Percentiles rank a stretch among this genome's conserved stretches.
Conservation (phyloP, 2,329 filamentous ascomycete genomes). For the Diaporthe australafricana region DNA sequence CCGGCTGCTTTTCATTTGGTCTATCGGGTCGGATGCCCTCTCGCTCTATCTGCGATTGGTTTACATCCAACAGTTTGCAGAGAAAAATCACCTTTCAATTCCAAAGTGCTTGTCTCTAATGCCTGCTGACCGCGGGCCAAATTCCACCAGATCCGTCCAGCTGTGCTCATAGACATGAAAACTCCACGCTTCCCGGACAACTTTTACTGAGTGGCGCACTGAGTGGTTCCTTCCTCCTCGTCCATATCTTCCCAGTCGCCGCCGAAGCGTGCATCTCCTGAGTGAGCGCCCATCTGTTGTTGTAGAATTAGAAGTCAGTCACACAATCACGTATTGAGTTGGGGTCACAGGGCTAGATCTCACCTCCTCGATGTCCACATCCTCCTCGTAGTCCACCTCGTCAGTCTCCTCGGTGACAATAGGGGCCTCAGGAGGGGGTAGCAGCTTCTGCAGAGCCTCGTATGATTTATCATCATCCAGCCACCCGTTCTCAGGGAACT, state of each 20-base stretch:
- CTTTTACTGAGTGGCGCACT: conserved; percentile 79
- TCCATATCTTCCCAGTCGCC: conserved; percentile 79
- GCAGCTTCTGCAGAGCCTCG: conserved; percentile 77
- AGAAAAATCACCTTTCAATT: background rate
- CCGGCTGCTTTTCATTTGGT: conserved; percentile 21
- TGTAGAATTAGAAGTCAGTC: conserved; percentile 31
- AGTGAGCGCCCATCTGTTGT: conserved; percentile 75
- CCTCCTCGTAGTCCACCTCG: conserved; percentile 87
- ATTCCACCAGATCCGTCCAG: background rate
- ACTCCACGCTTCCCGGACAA: conserved; percentile 20
- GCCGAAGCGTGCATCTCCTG: conserved; percentile 74
- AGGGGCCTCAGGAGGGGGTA: conserved; percentile 73
- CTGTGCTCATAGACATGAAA: conserved; percentile 1
- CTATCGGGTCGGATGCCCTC: conserved; percentile 18
- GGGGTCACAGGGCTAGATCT: conserved; percentile 44
- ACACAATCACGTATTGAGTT: background rate
- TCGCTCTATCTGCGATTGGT: background rate
- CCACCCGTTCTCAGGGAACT: conserved; percentile 92
- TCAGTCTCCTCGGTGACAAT: conserved; percentile 82
- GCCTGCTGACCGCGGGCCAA: background rate
- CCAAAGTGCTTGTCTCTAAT: background rate
- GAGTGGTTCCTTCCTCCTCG: conserved; percentile 72
- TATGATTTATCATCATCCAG: conserved; percentile 77
- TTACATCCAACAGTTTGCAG: conserved; percentile 18
- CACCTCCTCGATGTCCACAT: conserved; percentile 84